Percentiles rank a stretch among this genome's conserved stretches.
These are phyloP conservation scores for Penicillium psychrosexuale DNA, from an alignment of 2,329 filamentous ascomycete species.

Conservation along the genomic window DNA sequence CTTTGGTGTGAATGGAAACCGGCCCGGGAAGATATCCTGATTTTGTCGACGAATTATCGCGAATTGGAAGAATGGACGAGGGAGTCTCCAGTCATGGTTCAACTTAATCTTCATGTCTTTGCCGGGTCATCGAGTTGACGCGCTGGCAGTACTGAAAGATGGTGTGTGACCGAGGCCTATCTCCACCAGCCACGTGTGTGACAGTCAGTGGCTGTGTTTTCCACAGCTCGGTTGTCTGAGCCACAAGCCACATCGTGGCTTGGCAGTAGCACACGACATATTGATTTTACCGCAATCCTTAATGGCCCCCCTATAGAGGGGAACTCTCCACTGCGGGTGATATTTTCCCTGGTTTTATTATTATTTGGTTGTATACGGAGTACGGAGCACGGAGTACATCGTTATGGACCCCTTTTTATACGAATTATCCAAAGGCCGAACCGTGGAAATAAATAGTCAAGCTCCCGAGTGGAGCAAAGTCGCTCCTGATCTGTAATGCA, in stretches of 20 bases:
- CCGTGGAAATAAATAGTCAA: slow-evolving; percentile 6
- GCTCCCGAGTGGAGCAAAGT: slow-evolving; percentile 1
- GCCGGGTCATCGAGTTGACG: neutral
- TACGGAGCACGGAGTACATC: no score
- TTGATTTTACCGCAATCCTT: neutral
- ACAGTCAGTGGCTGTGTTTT: slow-evolving; percentile 22
- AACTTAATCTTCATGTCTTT: neutral
- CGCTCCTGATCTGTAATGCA: neutral
- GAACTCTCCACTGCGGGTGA: slow-evolving; percentile 1
- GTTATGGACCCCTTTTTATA: neutral
- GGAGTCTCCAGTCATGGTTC: neutral
- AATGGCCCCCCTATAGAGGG: neutral
- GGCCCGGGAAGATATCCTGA: neutral
- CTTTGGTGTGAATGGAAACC: neutral
- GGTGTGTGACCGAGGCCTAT: neutral
- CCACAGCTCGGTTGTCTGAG: slow-evolving; percentile 2
- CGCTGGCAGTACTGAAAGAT: no score
- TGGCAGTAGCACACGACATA: neutral
- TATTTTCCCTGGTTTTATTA: neutral
- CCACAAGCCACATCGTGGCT: slow-evolving; percentile 25
- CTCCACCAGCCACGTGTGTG: slow-evolving; percentile 23
- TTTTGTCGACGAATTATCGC: neutral
- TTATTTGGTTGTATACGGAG: no score
- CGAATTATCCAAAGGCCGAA: neutral
- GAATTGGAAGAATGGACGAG: neutral